phyloP scores from a whole-genome alignment of 2,329 filamentous ascomycete species.

The Fusarium torulosum region DNA sequence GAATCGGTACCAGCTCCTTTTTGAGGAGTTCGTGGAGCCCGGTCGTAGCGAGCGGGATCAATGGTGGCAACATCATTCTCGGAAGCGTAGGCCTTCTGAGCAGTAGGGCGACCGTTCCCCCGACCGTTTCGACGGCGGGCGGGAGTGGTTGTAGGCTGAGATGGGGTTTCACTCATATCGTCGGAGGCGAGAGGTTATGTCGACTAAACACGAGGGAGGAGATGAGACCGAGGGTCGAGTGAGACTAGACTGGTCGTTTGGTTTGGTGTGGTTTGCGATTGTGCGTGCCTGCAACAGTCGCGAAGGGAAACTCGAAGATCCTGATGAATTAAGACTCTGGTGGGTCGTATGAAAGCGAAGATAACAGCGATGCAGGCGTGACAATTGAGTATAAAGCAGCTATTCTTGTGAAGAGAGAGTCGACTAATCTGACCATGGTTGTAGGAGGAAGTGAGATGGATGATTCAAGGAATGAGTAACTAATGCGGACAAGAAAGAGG shows the following conservation, averaged over 20 bases:
- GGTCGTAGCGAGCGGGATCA: slow-evolving; percentile 51
- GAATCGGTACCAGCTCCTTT: slow-evolving; percentile 56
- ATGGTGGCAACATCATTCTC: slow-evolving; percentile 63
- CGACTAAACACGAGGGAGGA: slow-evolving; percentile 7
- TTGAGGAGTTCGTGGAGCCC: slow-evolving; percentile 61
- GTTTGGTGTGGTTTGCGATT: slow-evolving; percentile 18
- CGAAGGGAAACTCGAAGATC: slow-evolving; percentile 13
- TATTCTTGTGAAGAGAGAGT: slow-evolving; percentile 40
- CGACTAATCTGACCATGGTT: slow-evolving; percentile 45
- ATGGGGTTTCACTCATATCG: slow-evolving; percentile 53
- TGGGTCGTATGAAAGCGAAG: slow-evolving; percentile 36
- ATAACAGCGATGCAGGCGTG: slow-evolving; percentile 30
- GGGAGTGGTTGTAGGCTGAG: slow-evolving; percentile 53
- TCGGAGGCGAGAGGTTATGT: slow-evolving; percentile 19
- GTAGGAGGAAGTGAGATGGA: slow-evolving; percentile 35
- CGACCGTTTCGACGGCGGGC: slow-evolving; percentile 56
- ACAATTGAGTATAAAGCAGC: slow-evolving; percentile 38
- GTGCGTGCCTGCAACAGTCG: slow-evolving; percentile 25
- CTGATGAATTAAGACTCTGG: slow-evolving; percentile 35
- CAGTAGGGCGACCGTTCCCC: slow-evolving; percentile 56
- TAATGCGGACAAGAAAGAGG: slow-evolving; percentile 34
- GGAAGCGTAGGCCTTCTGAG: slow-evolving; percentile 69
- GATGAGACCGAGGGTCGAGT: slow-evolving; percentile 8
- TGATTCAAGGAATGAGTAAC: slow-evolving; percentile 32
- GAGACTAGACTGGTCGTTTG: slow-evolving; percentile 5